Conservation (phyloP, 768 basidiomycete genomes). For the Tylopilus sp. region DNA sequence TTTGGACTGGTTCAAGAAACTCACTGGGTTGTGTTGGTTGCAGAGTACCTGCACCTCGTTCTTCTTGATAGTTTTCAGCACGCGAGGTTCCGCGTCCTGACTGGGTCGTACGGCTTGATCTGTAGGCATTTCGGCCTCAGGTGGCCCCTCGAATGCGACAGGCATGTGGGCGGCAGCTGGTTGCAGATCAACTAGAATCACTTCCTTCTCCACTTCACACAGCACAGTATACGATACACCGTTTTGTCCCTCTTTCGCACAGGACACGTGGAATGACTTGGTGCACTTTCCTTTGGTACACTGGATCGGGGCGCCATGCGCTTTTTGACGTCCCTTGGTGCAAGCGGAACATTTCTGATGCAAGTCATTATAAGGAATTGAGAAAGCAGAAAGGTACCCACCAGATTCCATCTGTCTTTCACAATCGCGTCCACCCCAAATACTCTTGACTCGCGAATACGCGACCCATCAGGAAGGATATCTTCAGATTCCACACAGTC, state of each 20-base stretch:
- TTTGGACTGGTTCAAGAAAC: slow-evolving; percentile 27
- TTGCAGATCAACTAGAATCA: slow-evolving; percentile 54
- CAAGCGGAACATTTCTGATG: slow-evolving; percentile 90
- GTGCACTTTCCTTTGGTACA: slow-evolving; percentile 94
- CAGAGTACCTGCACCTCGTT: slow-evolving; percentile 75
- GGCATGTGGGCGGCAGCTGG: slow-evolving; percentile 7
- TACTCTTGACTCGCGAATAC: slow-evolving; percentile 49
- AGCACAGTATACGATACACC: slow-evolving; percentile 60
- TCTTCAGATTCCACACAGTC: slow-evolving; percentile 54
- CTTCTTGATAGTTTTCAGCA: slow-evolving; percentile 72
- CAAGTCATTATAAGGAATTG: neutral
- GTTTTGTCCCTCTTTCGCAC: slow-evolving; percentile 57
- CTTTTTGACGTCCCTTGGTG: slow-evolving; percentile 59
- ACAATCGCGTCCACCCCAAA: slow-evolving; percentile 87
- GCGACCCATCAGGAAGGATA: slow-evolving; percentile 29
- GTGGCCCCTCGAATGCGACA: slow-evolving; percentile 1
- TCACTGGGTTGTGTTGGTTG: slow-evolving; percentile 85
- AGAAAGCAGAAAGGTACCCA: slow-evolving; percentile 35
- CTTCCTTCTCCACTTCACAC: slow-evolving; percentile 79
- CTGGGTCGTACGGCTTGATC: slow-evolving; percentile 1
- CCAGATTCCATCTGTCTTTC: slow-evolving; percentile 90
- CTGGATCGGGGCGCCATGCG: slow-evolving; percentile 82
- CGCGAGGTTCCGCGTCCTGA: slow-evolving; percentile 18
- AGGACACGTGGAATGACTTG: slow-evolving; percentile 91
- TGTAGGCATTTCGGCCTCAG: neutral